These are phyloP conservation scores for Cryptococcus sp. DNA, from an alignment of 1,284 basidiomycete genomes.

Conservation along the genomic window DNA sequence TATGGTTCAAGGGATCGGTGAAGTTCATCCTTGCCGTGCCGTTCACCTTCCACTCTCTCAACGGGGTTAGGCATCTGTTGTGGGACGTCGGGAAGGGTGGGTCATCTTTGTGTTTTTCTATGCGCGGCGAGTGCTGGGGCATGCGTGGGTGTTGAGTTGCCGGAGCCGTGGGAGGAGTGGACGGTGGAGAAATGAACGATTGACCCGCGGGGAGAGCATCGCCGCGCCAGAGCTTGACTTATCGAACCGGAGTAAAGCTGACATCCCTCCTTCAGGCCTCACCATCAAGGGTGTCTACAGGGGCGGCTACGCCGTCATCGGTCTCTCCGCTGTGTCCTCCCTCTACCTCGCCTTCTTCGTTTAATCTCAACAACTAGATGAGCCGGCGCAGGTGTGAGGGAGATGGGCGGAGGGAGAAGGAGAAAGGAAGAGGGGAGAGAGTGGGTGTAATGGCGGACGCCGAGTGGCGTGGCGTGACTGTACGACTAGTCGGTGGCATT, in stretches of 20 bases:
- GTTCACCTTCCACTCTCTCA: slow-evolving; percentile 85
- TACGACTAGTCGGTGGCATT: no score
- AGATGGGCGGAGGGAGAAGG: not conserved
- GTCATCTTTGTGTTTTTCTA: slow-evolving; percentile 44
- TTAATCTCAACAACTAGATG: slow-evolving; percentile 9
- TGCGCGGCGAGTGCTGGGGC: no score
- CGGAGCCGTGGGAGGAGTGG: not conserved
- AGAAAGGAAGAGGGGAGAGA: not conserved
- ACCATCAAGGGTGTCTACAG: slow-evolving; percentile 72
- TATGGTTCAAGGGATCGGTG: slow-evolving; percentile 66
- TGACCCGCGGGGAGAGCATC: not conserved
- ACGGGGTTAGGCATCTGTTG: slow-evolving; percentile 83
- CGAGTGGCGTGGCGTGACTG: no score
- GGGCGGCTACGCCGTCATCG: slow-evolving; percentile 80
- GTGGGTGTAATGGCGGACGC: no score
- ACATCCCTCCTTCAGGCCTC: slow-evolving; percentile 59
- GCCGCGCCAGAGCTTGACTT: no score
- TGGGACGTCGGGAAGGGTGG: slow-evolving; percentile 90
- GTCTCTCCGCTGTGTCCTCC: slow-evolving; percentile 70
- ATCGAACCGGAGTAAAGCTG: slow-evolving; percentile 3
- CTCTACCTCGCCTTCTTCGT: slow-evolving; percentile 60
- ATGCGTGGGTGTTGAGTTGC: not conserved
- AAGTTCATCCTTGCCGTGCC: slow-evolving; percentile 77
- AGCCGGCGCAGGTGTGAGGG: no score
- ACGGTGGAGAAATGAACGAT: not conserved